Base-by-base conservation (phyloP, 306 rosid genomes). In the Biancaea sappan region DNA sequence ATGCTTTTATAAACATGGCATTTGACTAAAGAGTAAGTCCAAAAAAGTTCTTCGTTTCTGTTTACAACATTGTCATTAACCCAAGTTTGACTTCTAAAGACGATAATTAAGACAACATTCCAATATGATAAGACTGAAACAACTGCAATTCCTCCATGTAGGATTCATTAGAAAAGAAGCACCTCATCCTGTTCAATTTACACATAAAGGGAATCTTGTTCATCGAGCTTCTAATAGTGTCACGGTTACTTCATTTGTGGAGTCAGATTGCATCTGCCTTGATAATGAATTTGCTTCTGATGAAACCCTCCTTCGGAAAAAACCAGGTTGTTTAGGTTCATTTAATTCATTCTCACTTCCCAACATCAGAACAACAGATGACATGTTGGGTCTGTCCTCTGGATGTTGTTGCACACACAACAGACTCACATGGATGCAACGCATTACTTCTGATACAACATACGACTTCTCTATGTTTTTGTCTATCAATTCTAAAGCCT, bases 361-460 rank as follows among this genome's bases (percentile, higher is more conserved):
- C 38, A 85, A 47, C 84, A 82, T 85, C 19, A 72, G 44, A 41
- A 82, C 79, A 3, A 85, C 77, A 1, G 72, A 57, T 14, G 85
- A 44, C 72, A 67, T 67, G 28, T n/a, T 47, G 9, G 72, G 72
- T 44, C 72, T 67, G 22, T 67, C 72, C 37, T 85, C 82, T 0
- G 84, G 82, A 12, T 72, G 61, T 5, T 79, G 80, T 37, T 85
- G 89, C 22, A 82, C 84, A n/a, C 89, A 82, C 24, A 85, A 66
- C 22, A 82, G 80, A 65, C 89, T 65, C 28, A 85, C 25, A 10
- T 79, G 86, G 69, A 85, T 59, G 71, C 83, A 82, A 1, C 83
- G 80, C 64, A 82, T 19, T 7, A 80, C 73, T 12, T 82, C 74
- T 10, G 76, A 64, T 1, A 11, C 32, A 4, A 34, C 26, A 52